phyloP scores from a whole-genome alignment of 371 early-diverging fungal species.

The Apophysomyces ossiformis region DNA sequence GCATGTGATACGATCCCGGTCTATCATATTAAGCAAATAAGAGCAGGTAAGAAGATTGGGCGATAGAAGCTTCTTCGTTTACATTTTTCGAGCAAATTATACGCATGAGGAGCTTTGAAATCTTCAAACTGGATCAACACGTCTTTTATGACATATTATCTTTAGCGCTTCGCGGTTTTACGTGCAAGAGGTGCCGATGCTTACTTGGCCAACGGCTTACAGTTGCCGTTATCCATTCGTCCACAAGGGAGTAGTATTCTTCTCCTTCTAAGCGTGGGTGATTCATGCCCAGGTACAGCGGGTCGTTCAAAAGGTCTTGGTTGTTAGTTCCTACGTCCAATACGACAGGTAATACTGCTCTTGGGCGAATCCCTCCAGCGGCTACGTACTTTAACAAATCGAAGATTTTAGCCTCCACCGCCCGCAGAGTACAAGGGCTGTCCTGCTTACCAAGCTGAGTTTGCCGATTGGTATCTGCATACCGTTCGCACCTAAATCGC shows the following conservation, averaged over 20 bases:
- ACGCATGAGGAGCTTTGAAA: conserved; percentile 61
- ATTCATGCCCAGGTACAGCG: conserved; percentile 69
- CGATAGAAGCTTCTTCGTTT: neutral
- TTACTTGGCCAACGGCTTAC: conserved; percentile 65
- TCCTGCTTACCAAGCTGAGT: conserved; percentile 52
- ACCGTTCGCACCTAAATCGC: conserved; percentile 72
- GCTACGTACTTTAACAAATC: conserved; percentile 52
- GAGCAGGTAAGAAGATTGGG: neutral
- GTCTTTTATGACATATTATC: conserved; percentile 22
- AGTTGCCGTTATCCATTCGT: conserved; percentile 68
- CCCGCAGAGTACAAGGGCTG: conserved; percentile 2
- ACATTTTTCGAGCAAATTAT: conserved; percentile 62
- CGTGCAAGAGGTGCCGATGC: conserved; percentile 15
- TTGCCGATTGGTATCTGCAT: conserved; percentile 71
- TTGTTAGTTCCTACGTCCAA: conserved; percentile 74
- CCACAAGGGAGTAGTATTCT: conserved; percentile 66
- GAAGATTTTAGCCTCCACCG: conserved; percentile 19
- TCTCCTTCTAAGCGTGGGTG: conserved; percentile 65
- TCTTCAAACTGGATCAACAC: conserved; percentile 62
- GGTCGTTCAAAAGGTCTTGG: conserved; percentile 59
- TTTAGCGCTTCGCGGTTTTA: no score
- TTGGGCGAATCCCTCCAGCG: conserved; percentile 69
- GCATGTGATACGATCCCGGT: conserved; percentile 62
- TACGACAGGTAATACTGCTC: conserved; percentile 67
- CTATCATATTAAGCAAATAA: neutral